Evolutionary conservation across 1,284 basidiomycete genomes (phyloP).

Genomic region (Fomitopsis schrenkii): DNA sequence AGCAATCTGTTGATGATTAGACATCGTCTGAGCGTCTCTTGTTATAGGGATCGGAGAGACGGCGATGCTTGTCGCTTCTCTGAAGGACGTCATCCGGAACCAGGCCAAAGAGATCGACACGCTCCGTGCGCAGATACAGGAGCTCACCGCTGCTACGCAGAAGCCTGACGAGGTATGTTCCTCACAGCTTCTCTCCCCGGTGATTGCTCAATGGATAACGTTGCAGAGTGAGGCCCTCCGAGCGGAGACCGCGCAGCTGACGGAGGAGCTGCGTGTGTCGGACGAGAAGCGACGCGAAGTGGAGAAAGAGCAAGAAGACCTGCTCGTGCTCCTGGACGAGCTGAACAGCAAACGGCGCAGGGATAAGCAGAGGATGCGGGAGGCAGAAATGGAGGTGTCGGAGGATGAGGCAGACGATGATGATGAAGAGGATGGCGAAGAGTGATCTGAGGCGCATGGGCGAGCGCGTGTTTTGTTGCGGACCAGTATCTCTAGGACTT

Average conservation of each 20-base stretch:
- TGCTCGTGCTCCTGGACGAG: constrained; percentile 93
- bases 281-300: constrained; percentile 72
- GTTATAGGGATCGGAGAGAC: constrained; percentile 67
- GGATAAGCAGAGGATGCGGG: constrained; percentile 78
- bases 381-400: constrained; percentile 80
- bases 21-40: not conserved
- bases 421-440: constrained; percentile 51
- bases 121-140: constrained; percentile 52
- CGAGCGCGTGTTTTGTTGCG: too few species aligned
- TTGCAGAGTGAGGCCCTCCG: constrained; percentile 33
- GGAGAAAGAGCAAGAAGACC: constrained; percentile 92
- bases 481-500: too few species aligned
- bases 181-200: constrained; percentile 1
- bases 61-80: constrained; percentile 73
- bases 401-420: constrained; percentile 87
- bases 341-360: constrained; percentile 78
- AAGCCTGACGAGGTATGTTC: constrained; percentile 21
- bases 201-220: constrained; percentile 21
- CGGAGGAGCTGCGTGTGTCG: constrained; percentile 47
- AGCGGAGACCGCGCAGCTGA: constrained; percentile 40
- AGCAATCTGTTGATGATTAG: constrained; percentile 10
- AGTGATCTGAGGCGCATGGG: not conserved
- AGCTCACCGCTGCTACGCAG: constrained; percentile 14
- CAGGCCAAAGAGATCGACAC: constrained; percentile 76
- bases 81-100: constrained; percentile 76